Base-by-base conservation (phyloP, 2,329 filamentous ascomycete genomes). In the Penicillium sp. region DNA sequence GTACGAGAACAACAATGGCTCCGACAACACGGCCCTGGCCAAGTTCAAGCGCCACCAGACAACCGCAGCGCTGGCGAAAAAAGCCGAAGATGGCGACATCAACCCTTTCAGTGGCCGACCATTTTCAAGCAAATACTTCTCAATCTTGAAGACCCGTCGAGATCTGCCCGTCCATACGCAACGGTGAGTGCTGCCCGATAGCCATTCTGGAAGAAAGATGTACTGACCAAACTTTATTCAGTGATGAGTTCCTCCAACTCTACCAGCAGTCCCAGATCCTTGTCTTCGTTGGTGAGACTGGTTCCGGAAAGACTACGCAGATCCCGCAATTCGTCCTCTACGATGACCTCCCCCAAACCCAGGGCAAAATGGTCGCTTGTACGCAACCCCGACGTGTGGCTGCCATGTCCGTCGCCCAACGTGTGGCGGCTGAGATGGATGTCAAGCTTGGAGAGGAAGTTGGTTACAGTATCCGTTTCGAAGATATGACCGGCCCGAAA, bases 251-350 rank as follows among this genome's bases (percentile, higher is more conserved):
- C 72, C 83, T 99, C 58, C 81, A 92, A 70, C 85, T 96, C 69
- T 99, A 95, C 78, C 95, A 99, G 69, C 86, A 89, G 68, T 90
- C 88, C 24, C 94, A 99, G 77, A 97, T 99, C 65, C 86, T 99
- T 59, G 94, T 99, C 68, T 97, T 99, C 70, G 94, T 99, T 62
- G 94, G 94, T 79, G 94, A 99, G 81, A 99, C 94, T 9, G 94
- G 95, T 85, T 99, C 94, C 64, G 94, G 94, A 79, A 99, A 99
- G 81, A 99, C 94, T 5, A 99, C 94, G 0, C 94, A 99, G 80
- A 97, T 99, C 59, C 94, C 94, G 2, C 94, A 99, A 75, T 99
- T 97, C 74, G 93, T 99, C 63, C 85, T 99, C 39, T 97, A 89
- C 81, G 94, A 99, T 77, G 94, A 99, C 76, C 83, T 97, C 32